Percentiles rank a stretch among this genome's conserved stretches.
Evolutionary conservation across 345 rosid species (phyloP).

Genomic region (Populus euphratica): DNA sequence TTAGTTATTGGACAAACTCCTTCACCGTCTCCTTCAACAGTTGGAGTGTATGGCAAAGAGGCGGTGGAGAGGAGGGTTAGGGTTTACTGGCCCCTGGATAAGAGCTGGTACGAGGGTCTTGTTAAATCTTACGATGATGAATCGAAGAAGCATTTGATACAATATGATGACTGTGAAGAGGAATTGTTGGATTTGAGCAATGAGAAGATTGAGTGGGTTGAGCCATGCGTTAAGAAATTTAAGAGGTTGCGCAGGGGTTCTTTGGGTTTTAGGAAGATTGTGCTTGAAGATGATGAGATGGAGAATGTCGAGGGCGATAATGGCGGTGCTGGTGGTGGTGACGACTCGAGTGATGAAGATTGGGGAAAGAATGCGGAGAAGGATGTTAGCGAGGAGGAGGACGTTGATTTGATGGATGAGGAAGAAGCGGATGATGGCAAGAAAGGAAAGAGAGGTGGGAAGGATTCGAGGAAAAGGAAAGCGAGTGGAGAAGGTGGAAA

Average conservation of each 20-base stretch:
- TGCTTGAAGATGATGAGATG: slow-evolving; percentile 49
- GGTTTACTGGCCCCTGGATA: slow-evolving; percentile 95
- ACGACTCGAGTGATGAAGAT: slow-evolving; percentile 77
- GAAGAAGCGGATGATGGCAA: slow-evolving; percentile 37
- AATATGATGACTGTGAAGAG: slow-evolving; percentile 83
- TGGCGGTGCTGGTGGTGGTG: slow-evolving; percentile 18
- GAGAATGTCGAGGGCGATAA: slow-evolving; percentile 10
- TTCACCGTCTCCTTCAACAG: slow-evolving; percentile 24
- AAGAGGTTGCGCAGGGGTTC: slow-evolving; percentile 67
- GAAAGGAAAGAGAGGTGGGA: slow-evolving; percentile 19
- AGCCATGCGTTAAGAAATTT: slow-evolving; percentile 34
- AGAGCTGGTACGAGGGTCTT: slow-evolving; percentile 74
- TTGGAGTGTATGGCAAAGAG: slow-evolving; percentile 44
- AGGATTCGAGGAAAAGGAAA: slow-evolving; percentile 50
- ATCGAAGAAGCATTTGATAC: slow-evolving; percentile 61
- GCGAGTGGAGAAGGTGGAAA: slow-evolving; percentile 26
- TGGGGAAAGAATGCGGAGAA: slow-evolving; percentile 57
- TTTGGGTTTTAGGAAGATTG: slow-evolving; percentile 40
- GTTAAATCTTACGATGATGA: slow-evolving; percentile 48
- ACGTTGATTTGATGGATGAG: slow-evolving; percentile 57
- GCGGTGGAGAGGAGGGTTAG: slow-evolving; percentile 59
- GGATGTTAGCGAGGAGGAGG: slow-evolving; percentile 45
- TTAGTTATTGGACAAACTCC: slow-evolving; percentile 61
- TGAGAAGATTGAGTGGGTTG: slow-evolving; percentile 85
- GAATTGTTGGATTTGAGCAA: slow-evolving; percentile 75